Evolutionary conservation across 352 stramenopile species (phyloP).

Genomic region (Pythium oligandrum): DNA sequence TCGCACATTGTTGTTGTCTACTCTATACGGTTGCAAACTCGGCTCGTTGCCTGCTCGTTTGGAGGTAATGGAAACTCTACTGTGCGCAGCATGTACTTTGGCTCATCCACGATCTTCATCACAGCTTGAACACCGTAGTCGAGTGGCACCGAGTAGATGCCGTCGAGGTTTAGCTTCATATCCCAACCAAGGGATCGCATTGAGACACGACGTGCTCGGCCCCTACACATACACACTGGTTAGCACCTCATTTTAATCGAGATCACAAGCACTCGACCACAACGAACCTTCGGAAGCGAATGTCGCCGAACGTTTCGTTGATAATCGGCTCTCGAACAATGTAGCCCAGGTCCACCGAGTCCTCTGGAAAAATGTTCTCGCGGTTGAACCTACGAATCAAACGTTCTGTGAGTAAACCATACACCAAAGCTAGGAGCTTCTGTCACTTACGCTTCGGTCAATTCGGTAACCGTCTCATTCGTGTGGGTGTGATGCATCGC

Average conservation of each 20-base stretch:
- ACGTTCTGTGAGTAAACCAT: slow-evolving; percentile 3
- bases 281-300: slow-evolving; percentile 75
- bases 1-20: background rate
- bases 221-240: slow-evolving; percentile 26
- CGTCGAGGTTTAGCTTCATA: slow-evolving; percentile 87
- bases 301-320: slow-evolving; percentile 88
- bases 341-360: slow-evolving; percentile 84
- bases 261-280: background rate
- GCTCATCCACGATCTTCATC: slow-evolving; percentile 86
- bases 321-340: slow-evolving; percentile 86
- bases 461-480: slow-evolving; percentile 83
- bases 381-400: slow-evolving; percentile 71
- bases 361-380: slow-evolving; percentile 77
- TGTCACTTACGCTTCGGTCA: slow-evolving; percentile 72
- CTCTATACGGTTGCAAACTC: slow-evolving; percentile 5
- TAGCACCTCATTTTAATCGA: background rate
- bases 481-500: slow-evolving; percentile 86
- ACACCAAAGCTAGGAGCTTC: background rate
- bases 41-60: slow-evolving; percentile 7
- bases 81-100: slow-evolving; percentile 82
- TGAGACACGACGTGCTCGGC: slow-evolving; percentile 76
- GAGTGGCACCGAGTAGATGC: slow-evolving; percentile 82
- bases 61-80: slow-evolving; percentile 54
- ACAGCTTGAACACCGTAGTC: slow-evolving; percentile 88
- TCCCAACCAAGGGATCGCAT: slow-evolving; percentile 87